Conservation (phyloP, 306 rosid species). For the Arachis hypogaea region DNA sequence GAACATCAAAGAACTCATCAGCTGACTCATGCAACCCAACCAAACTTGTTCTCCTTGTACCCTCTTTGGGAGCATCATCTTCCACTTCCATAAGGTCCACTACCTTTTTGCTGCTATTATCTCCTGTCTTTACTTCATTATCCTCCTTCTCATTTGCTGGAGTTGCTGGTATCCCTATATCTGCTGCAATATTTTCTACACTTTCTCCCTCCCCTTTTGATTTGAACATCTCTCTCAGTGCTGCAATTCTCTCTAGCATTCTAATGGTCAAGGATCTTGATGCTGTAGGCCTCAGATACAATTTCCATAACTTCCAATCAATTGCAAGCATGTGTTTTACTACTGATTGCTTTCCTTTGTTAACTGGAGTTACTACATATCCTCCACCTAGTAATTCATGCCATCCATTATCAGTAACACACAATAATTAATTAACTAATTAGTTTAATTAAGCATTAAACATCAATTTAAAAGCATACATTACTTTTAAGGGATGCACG, state of each 20-base stretch:
- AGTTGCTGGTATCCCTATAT: constrained; percentile 43
- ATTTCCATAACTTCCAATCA: constrained; percentile 91
- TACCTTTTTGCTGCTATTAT: constrained; percentile 35
- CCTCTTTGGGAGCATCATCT: constrained; percentile 49
- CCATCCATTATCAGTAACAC: too few species aligned
- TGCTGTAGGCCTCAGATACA: constrained; percentile 63
- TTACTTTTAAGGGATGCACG: constrained; percentile 97
- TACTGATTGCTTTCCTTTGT: constrained; percentile 69
- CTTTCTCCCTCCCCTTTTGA: constrained; percentile 55
- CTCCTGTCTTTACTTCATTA: constrained; percentile 42
- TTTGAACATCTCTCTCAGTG: constrained; percentile 69
- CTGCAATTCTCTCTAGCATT: constrained; percentile 87
- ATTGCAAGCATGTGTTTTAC: constrained; percentile 90
- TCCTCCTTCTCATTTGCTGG: constrained; percentile 50
- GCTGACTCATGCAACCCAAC: constrained; percentile 67
- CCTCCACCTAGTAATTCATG: constrained; percentile 71
- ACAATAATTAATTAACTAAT: too few species aligned
- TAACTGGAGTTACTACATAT: constrained; percentile 74
- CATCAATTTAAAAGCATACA: constrained; percentile 52
- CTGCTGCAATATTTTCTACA: constrained; percentile 38
- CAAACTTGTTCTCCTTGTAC: constrained; percentile 55
- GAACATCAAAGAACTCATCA: constrained; percentile 93
- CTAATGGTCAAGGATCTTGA: constrained; percentile 66
- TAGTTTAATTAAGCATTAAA: too few species aligned
- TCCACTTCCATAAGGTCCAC: constrained; percentile 45